Base-by-base conservation (phyloP, 2,329 filamentous ascomycete genomes). In the Phoma sp. region DNA sequence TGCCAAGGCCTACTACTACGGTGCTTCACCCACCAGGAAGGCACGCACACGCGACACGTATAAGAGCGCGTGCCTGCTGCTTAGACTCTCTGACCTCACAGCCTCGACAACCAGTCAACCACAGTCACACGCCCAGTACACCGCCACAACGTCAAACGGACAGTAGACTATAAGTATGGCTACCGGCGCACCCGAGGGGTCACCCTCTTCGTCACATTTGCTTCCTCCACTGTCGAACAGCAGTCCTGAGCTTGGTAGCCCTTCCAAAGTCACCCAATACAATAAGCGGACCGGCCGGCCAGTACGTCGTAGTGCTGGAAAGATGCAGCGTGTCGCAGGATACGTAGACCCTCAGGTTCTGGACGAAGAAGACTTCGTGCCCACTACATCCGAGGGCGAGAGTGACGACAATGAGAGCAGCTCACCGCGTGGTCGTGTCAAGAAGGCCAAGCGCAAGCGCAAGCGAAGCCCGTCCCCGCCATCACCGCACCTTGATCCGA, bases 271-370 rank as follows among this genome's bases (percentile, higher is more conserved):
- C 14, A 67, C 70, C 36, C 65, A 69, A 42, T 75, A 73, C 67
- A 78, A 77, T 60, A 60, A 69, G 40, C 53, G 64, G 48, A 78
- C 76, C 7, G 78, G 78, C 41, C 70, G 78, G 4, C 78, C 78
- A 6, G 72, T 79, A n/a, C 74, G 78, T 37, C 70, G 72, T 30
- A 72, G 65, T 30, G 73, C 74, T n/a, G 74, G 75, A 9, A 68
- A 65, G 44, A 71, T 70, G 50, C 66, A 67, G 45, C 59, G 55
- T 11, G 59, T 64, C 7, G 73, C 67, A 2, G 75, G 70, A n/a
- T 80, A 73, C 52, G 71, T 79, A 18, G 75, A 79, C 51, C 76
- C 75, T 11, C 59, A 70, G 46, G 69, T 77, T 29, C 39, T 66
- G 23, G 62, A 64, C 22, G 75, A 74, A 40, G 61, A 61, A 38